These are phyloP conservation scores for Penicillium brasilianum DNA, from an alignment of 2,329 filamentous ascomycete species.

Conservation along the genomic window DNA sequence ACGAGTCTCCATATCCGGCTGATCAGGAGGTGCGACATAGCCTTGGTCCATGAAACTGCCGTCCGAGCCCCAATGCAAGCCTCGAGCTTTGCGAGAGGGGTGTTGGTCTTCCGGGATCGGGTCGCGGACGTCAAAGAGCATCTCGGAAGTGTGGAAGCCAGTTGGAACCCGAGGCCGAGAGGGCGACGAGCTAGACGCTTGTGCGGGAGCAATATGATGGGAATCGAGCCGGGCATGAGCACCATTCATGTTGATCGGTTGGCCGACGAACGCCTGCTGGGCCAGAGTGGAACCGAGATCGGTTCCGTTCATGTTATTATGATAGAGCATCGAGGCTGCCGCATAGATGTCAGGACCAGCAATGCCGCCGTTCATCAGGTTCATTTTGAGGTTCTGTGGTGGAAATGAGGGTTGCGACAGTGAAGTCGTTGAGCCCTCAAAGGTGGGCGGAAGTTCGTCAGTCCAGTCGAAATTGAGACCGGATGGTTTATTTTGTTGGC, in stretches of 20 bases:
- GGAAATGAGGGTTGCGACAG: constrained; percentile 59
- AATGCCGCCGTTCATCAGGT: constrained; percentile 32
- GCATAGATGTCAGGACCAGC: constrained; percentile 60
- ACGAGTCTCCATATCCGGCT: constrained; percentile 64
- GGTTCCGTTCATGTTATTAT: constrained; percentile 39
- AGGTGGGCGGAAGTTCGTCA: constrained; percentile 64
- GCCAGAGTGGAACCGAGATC: constrained; percentile 38
- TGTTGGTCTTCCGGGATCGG: constrained; percentile 42
- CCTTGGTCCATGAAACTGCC: constrained; percentile 64
- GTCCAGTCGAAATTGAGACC: constrained; percentile 45
- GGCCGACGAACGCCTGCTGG: constrained; percentile 36
- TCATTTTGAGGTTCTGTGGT: constrained; percentile 35
- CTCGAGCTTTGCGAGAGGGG: constrained; percentile 46
- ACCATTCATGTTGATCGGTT: constrained; percentile 31
- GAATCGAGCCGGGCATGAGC: constrained; percentile 23
- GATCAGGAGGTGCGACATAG: constrained; percentile 63
- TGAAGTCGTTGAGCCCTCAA: constrained; percentile 69
- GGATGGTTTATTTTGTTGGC: constrained; percentile 36
- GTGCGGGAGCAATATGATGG: constrained; percentile 27
- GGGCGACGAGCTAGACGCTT: constrained; percentile 17
- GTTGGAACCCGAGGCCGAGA: constrained; percentile 33
- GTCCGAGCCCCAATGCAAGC: constrained; percentile 71
- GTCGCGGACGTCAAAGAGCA: constrained; percentile 46
- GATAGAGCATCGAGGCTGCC: constrained; percentile 58
- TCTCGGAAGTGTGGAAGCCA: constrained; percentile 45